phyloP scores from a whole-genome alignment of 345 rosid species.

The Pseudoturritis turrita region DNA sequence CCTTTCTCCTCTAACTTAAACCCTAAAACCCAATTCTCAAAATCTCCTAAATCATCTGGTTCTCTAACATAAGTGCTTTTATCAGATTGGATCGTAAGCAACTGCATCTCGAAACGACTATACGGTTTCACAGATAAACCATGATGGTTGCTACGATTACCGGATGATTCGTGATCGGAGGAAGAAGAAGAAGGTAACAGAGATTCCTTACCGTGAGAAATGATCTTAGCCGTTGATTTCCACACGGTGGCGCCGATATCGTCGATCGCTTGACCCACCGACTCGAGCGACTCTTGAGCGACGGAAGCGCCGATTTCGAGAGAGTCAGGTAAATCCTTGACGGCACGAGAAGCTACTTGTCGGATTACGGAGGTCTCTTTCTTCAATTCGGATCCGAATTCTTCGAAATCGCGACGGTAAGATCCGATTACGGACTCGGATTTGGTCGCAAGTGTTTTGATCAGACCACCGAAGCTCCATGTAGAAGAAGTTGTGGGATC shows the following conservation, averaged over 20 bases:
- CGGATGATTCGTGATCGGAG: conserved; percentile 27
- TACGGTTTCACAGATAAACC: conserved; percentile 34
- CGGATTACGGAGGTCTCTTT: conserved; percentile 67
- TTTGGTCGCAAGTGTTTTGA: conserved; percentile 45
- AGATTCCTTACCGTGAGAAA: conserved; percentile 59
- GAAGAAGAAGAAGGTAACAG: conserved; percentile 29
- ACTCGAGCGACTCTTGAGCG: conserved; percentile 72
- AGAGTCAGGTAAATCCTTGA: conserved; percentile 55
- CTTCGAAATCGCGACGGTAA: conserved; percentile 69
- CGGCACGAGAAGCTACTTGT: conserved; percentile 70
- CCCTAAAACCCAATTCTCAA: conserved; percentile 51
- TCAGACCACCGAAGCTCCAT: conserved; percentile 59
- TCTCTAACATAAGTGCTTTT: conserved; percentile 42
- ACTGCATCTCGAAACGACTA: conserved; percentile 66
- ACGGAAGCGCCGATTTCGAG: conserved; percentile 71
- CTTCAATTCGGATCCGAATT: conserved; percentile 65
- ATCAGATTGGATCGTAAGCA: conserved; percentile 51
- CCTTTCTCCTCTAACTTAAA: conserved; percentile 44
- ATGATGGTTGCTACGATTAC: background rate
- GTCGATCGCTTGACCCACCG: conserved; percentile 76
- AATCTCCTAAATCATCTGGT: conserved; percentile 52
- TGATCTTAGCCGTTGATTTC: conserved; percentile 69
- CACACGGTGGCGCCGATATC: conserved; percentile 73
- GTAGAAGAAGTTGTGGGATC: conserved; percentile 12
- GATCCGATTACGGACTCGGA: conserved; percentile 66